Percentiles rank a stretch among this genome's conserved stretches.
These are phyloP conservation scores for Tolypocladium endophyticum DNA, from an alignment of 2,329 filamentous ascomycete species.

Conservation along the genomic window DNA sequence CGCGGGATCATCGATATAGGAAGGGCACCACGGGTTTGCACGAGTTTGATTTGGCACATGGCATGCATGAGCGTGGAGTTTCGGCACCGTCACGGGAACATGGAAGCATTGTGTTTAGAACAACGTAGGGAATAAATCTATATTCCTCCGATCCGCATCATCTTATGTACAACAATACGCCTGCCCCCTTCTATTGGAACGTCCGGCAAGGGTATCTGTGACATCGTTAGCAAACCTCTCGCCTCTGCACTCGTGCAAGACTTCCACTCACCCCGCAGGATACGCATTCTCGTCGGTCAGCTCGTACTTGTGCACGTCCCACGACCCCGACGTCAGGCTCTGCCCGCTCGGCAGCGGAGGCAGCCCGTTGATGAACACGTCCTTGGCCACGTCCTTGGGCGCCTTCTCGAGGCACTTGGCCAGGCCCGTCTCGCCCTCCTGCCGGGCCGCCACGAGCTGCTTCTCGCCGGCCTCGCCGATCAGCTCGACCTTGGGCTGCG, in stretches of 20 bases:
- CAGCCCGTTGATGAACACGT: slow-evolving; percentile 67
- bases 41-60: neutral
- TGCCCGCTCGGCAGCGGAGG: slow-evolving; percentile 78
- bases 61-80: neutral
- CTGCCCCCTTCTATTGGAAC: slow-evolving; percentile 35
- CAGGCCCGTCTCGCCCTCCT: slow-evolving; percentile 65
- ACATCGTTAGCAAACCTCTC: slow-evolving; percentile 16
- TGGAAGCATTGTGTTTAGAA: neutral
- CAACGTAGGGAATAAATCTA: slow-evolving; percentile 15
- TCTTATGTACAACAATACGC: slow-evolving; percentile 18
- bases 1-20: slow-evolving; percentile 1
- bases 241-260: neutral
- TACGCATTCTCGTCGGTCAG: slow-evolving; percentile 61
- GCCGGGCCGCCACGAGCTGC: slow-evolving; percentile 64
- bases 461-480: slow-evolving; percentile 50
- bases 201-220: slow-evolving; percentile 53
- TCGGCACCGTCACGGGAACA: neutral
- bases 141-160: slow-evolving; percentile 12
- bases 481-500: slow-evolving; percentile 70
- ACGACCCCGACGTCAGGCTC: slow-evolving; percentile 39
- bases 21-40: neutral
- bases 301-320: slow-evolving; percentile 60
- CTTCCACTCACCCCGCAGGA: slow-evolving; percentile 48
- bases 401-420: slow-evolving; percentile 58
- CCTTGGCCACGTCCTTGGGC: slow-evolving; percentile 43